Base-by-base conservation (phyloP, 371 early-diverging fungal species). In the Mortierella sp. region DNA sequence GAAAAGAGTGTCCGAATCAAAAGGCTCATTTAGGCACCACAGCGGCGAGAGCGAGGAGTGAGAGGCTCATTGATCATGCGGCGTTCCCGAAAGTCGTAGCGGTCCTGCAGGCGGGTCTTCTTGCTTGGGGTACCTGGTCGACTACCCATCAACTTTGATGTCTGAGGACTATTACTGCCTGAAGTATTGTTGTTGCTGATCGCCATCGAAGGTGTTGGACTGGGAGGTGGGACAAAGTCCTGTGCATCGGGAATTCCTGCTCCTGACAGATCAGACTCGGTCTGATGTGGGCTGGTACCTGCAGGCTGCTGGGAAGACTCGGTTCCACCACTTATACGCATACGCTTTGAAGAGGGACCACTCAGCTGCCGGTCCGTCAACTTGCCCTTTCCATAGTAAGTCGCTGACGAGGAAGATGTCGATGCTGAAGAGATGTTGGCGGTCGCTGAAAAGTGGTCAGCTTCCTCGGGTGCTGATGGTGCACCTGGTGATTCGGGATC, bases 1-100 rank as follows among this genome's bases (percentile, higher is more conserved):
- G 47, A 31, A 60, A 16, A 58, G 26, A 9, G 13, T 28, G 58
- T 1, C 26, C 14, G 60, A 3, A 26, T 13, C 14, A 8, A 13
- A 26, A 60, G 26, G 57, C 3, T 38, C 42, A 4, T 24, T 63
- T 77, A 74, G 34, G 71, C 77, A 11, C 76, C 76, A 34, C 81
- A 78, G 24, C 77, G 75, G 16, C 78, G 81, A 21, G 77, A 68
- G 6, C 77, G 77, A 13, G 74, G 63, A 11, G 84, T 71, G 44
- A 81, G 58, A n/a, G 80, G 81, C 13, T 76, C 70, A 45, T 79
- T 76, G 21, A 85, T 24, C 82, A 82, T 82, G 47, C 82, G 78
- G 10, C 88, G 77, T n/a, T 81, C 84, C 14, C 83, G 80, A 47
- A 83, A 80, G 31, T 82, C 77, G 42, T 87, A 83, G 21, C 80